Evolutionary conservation across 352 stramenopile genomes (phyloP), one percentile per base, ranked within the genome.

Genomic region (Globisporangium polare): DNA sequence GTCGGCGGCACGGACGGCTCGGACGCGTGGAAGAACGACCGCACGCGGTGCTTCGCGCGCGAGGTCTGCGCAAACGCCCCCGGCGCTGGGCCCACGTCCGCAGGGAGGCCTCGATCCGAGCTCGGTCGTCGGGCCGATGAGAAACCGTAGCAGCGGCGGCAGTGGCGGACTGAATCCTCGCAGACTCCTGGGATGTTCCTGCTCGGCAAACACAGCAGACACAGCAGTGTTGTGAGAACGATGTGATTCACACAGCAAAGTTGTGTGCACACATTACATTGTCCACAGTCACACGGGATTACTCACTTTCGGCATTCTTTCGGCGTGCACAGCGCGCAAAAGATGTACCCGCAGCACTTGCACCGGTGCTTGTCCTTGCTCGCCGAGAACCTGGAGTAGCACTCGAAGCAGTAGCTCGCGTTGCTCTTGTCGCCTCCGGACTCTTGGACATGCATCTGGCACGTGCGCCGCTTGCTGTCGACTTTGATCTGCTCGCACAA

Each of bases 271-370:
- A 54, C 10, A 39, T 24, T 37, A 54, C 10, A 39, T 24, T 37
- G 15, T 37, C 47, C 27, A 31, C n/a, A 54, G 7, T 7, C 18
- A 35, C 29, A 35, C 31, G 22, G 27, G n/a, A 43, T 12, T 27
- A 80, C 74, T 37, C 53, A 87, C 77, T 82, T 86, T 55, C 66
- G 73, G 27, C 86, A 95, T 2, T 81, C 83, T 59, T 86, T 88
- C 3, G 86, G 86, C 3, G 86, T 93, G 53, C 86, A 95, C 9
- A 78, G 62, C 3, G 65, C 68, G 45, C 86, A 95, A 64, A 95
- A 95, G 4, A 92, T 68, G 64, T 92, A 94, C 53, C 84, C 86
- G 42, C 86, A 95, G 65, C 80, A 85, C 61, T 91, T 91, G 67
- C 86, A 95, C 0, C 82, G 80, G 50, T 89, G 77, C 60, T 88